Conservation (phyloP, 495 filamentous ascomycete species). For the Talaromyces adpressus region DNA sequence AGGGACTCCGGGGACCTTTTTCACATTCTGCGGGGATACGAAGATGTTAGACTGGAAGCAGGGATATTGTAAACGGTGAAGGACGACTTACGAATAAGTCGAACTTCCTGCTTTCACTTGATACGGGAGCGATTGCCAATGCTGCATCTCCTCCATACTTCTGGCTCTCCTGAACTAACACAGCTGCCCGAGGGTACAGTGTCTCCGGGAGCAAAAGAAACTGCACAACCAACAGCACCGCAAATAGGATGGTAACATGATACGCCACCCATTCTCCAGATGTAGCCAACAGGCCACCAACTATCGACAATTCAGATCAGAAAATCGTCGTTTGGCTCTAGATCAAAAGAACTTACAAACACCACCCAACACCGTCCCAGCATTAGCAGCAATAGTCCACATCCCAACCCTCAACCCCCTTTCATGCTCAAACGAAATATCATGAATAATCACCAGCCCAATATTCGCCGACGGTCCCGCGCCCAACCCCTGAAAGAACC, state of each 20-base stretch:
- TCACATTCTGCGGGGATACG: conserved; percentile 20
- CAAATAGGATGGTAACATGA: conserved; percentile 31
- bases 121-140: conserved; percentile 9
- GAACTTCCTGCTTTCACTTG: neutral
- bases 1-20: conserved; percentile 33
- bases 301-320: neutral
- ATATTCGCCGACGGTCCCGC: conserved; percentile 2
- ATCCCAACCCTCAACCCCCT: conserved; percentile 3
- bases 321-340: too few species aligned
- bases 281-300: conserved; percentile 3
- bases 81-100: neutral
- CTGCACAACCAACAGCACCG: conserved; percentile 32
- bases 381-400: conserved; percentile 1
- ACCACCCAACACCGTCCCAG: conserved; percentile 5
- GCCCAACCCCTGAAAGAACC: conserved; percentile 2
- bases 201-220: conserved; percentile 42
- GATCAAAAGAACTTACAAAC: conserved; percentile 4
- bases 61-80: neutral
- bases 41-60: neutral
- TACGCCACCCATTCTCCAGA: conserved; percentile 5
- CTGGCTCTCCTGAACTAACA: conserved; percentile 24
- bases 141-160: conserved; percentile 2
- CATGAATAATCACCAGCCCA: conserved; percentile 5
- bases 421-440: conserved; percentile 8
- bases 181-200: conserved; percentile 38